A percentile compares a stretch with the other conserved stretches of the same genome.
Conservation (phyloP, 176 grass and related monocot genomes). For the Musa troglodytarum region DNA sequence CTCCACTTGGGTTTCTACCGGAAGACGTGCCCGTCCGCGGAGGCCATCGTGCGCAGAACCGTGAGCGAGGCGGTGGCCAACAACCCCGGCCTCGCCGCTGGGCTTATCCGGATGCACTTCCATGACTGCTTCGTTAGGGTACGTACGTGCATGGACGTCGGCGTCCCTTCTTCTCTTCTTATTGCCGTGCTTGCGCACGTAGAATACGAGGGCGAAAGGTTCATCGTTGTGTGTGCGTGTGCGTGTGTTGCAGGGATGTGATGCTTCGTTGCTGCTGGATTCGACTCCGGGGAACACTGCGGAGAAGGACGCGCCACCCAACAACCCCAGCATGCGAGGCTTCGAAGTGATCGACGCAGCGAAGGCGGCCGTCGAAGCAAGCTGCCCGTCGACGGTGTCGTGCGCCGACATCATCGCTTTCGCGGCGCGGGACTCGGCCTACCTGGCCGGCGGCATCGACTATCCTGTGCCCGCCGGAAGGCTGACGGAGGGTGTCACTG, state of each 20-base stretch:
- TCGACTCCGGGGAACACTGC: not conserved
- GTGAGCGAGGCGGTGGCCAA: constrained; percentile 29
- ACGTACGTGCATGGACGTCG: not conserved
- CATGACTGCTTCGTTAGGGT: constrained; percentile 21
- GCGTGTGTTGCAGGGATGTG: not conserved
- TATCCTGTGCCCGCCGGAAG: constrained; percentile 29
- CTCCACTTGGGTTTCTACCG: constrained; percentile 53
- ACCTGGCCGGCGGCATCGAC: constrained; percentile 27
- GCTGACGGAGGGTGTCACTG: constrained; percentile 34
- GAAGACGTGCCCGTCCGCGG: constrained; percentile 32
- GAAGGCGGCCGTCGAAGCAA: constrained; percentile 34
- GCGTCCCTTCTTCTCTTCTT: not conserved
- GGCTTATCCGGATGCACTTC: constrained; percentile 33
- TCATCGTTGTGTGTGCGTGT: not conserved
- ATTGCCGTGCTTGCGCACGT: not conserved
- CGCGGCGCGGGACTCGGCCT: constrained; percentile 31
- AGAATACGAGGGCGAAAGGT: not conserved
- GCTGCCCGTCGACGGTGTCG: constrained; percentile 55
- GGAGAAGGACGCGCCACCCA: constrained; percentile 1
- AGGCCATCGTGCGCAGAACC: constrained; percentile 39
- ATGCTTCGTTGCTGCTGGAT: constrained; percentile 1
- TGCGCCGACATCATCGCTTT: constrained; percentile 79
- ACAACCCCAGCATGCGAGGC: constrained; percentile 48
- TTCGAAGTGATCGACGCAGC: constrained; percentile 47
- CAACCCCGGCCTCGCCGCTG: constrained; percentile 30